Evolutionary conservation across 495 filamentous ascomycete genomes (phyloP), one percentile per base, ranked within the genome.

Genomic region (Aspergillus saccharolyticus): DNA sequence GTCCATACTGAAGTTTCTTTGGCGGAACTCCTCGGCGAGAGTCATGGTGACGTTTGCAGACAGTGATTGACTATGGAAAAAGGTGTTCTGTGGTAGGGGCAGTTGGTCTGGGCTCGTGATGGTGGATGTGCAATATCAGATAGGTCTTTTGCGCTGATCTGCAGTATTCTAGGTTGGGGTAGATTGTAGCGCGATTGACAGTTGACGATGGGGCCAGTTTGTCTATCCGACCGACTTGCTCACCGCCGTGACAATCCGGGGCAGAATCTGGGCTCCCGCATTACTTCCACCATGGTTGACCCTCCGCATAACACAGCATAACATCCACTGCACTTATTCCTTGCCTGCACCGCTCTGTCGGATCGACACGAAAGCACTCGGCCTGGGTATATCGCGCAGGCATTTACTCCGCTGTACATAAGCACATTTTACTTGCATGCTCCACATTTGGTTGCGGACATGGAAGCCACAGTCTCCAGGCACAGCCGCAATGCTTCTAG

Each of bases 1-100:
- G 54, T 51, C 58, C 94, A 77, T 83, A 97, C 95, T 97, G 83
- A 97, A 99, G 79, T 99, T 99, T 72, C 94, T 83, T 62, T 90
- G 90, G 70, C 84, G 87, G 68, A 99, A 91, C 81, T 97, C 94
- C 70, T 82, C 79, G 18, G 72, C 68, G 44, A 82, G 63, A 60
- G 78, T 76, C 79, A 82, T 82, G 57, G 52, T 78, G 70, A 44
- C 47, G 49, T 39, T 25, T 51, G n/a, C 17, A 53, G 16, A 20
- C 30, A 47, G 17, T 25, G 4, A 7, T 52, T 53, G 4, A 22
- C n/a, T n/a, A 19, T 16, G 24, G 25, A 6, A 44, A 45, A 33
- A 47, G 17, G n/a, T 33, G 18, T 44, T 16, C 9, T 39, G 14
- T 48, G 14, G 17, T 21, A 10, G 17, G 15, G 17, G 42, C 6